Conservation (phyloP, 2,329 filamentous ascomycete genomes). For the Thielaviopsis ethacetica region DNA sequence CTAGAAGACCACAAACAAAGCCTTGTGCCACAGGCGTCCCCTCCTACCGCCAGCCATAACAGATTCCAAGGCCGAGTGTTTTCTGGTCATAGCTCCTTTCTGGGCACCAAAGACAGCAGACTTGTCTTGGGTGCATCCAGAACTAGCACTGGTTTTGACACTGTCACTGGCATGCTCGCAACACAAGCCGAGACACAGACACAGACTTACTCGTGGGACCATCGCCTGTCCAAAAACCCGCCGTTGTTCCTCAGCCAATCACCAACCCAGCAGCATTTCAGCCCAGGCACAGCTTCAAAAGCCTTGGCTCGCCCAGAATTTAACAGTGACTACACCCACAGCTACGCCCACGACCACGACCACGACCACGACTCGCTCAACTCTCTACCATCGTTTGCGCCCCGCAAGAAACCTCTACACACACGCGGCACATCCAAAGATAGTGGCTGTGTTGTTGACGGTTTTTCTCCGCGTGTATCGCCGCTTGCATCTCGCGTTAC, state of each 20-base stretch:
- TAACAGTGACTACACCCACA: background rate
- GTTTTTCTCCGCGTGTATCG: background rate
- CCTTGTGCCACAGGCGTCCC: background rate
- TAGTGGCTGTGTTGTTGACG: background rate
- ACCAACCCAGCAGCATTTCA: background rate
- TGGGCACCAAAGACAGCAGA: background rate
- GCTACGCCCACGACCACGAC: background rate
- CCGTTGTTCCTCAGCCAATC: background rate
- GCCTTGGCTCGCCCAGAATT: background rate
- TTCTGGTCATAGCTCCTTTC: background rate
- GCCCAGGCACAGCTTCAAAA: background rate
- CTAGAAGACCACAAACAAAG: background rate
- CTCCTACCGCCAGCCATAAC: background rate
- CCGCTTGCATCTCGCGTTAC: background rate
- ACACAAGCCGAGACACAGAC: slow-evolving; percentile 6
- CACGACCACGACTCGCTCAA: background rate
- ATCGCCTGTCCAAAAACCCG: background rate
- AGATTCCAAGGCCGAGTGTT: background rate
- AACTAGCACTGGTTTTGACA: background rate
- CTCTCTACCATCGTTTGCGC: background rate
- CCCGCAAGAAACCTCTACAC: background rate
- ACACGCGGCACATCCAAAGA: background rate
- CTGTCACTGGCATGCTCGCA: background rate
- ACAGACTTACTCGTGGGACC: background rate
- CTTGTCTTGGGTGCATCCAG: background rate